Evolutionary conservation across 2,329 filamentous ascomycete genomes (phyloP).

Genomic region (Biscogniauxia sp.): DNA sequence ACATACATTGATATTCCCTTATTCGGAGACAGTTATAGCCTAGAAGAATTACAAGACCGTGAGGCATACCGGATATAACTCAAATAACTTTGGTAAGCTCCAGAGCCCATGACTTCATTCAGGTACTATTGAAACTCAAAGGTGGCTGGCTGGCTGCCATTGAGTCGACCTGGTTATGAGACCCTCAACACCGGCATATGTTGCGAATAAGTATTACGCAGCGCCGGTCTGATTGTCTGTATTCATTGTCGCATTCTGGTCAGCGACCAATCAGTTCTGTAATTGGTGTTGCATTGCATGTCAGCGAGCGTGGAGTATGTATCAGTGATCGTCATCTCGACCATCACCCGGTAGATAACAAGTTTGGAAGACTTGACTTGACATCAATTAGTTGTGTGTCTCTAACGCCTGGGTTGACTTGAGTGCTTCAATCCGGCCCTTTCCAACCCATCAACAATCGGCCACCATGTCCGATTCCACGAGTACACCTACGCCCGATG

Average conservation of each 20-base stretch:
- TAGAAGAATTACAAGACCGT: too few relatives aligned
- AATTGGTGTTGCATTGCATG: conserved; percentile 9
- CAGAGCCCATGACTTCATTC: neutral
- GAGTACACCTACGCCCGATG: conserved; percentile 1
- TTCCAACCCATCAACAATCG: neutral
- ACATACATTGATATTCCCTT: too few relatives aligned
- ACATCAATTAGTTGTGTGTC: neutral
- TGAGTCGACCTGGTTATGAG: neutral
- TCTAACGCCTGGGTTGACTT: neutral
- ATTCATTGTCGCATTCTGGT: neutral
- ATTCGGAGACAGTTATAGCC: too few relatives aligned
- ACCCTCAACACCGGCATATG: neutral
- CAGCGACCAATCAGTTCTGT: neutral
- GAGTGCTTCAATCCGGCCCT: neutral
- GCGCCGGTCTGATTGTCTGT: neutral
- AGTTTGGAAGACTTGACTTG: neutral
- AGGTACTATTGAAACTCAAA: neutral
- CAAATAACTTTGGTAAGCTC: neutral
- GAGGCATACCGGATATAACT: neutral
- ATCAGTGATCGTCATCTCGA: conserved; percentile 14
- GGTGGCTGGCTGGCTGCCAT: neutral
- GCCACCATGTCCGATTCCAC: conserved; percentile 15
- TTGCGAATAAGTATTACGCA: neutral
- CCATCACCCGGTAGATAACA: neutral
- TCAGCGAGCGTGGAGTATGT: conserved; percentile 9